Conservation (phyloP, 163 green algal genomes). For the Volvox carteri region DNA sequence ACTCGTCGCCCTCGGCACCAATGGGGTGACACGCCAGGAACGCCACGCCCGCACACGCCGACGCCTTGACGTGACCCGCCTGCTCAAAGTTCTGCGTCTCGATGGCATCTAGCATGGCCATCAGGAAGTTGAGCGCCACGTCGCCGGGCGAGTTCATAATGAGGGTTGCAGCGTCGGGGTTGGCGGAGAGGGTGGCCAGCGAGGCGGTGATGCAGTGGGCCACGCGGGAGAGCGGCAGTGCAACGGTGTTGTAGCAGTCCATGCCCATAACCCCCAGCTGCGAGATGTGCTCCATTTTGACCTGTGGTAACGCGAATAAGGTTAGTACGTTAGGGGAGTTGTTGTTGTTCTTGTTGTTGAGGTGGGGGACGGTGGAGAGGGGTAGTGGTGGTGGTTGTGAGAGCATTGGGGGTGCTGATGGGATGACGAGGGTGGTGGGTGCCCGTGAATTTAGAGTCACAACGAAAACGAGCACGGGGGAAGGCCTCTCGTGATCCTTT, state of each 20-base stretch:
- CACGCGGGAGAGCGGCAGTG: constrained; percentile 70
- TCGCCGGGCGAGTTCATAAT: constrained; percentile 72
- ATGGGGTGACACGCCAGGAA: constrained; percentile 85
- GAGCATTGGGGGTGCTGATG: too few relatives aligned
- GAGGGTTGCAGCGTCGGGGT: constrained; percentile 67
- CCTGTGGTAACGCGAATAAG: too few relatives aligned
- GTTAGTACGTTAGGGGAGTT: too few relatives aligned
- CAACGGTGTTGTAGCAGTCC: constrained; percentile 70
- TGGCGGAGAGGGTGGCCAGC: constrained; percentile 72
- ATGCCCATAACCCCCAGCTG: constrained; percentile 67
- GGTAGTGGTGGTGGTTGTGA: too few relatives aligned
- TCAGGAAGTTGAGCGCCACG: constrained; percentile 63
- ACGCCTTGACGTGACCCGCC: constrained; percentile 78
- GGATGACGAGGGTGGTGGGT: too few relatives aligned
- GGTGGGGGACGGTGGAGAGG: too few relatives aligned
- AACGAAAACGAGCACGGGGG: too few relatives aligned
- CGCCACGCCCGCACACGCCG: constrained; percentile 77
- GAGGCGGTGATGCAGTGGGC: constrained; percentile 76
- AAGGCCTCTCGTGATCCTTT: too few relatives aligned
- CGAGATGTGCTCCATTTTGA: constrained; percentile 74
- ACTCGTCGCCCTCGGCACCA: constrained; percentile 76
- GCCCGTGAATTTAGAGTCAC: too few relatives aligned
- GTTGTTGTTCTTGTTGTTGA: too few relatives aligned
- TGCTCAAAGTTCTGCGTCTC: constrained; percentile 65
- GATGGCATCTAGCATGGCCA: constrained; percentile 70